These are phyloP conservation scores for Chytriomyces sp. DNA, from an alignment of 192 early-diverging fungal genomes.

Conservation along the genomic window DNA sequence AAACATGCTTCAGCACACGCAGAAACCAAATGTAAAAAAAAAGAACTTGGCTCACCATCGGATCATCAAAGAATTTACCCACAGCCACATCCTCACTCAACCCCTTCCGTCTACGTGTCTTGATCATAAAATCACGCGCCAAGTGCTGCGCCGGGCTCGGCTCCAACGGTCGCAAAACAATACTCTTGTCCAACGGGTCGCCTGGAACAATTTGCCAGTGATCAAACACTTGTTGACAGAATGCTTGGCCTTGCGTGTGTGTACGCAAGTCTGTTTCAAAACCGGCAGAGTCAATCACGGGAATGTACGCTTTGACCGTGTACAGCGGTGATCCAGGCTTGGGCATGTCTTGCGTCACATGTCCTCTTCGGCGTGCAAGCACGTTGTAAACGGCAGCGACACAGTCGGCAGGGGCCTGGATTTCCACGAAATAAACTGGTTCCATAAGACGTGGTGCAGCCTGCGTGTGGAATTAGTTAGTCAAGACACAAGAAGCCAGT, in stretches of 20 bases:
- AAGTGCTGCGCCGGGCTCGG: conserved; percentile 83
- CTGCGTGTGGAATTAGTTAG: conserved; percentile 40
- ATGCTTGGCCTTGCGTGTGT: conserved; percentile 96
- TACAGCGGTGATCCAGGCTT: conserved; percentile 94
- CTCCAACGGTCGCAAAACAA: conserved; percentile 88
- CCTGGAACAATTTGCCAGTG: conserved; percentile 98
- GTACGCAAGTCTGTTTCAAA: conserved; percentile 97
- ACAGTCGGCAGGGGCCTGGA: conserved; percentile 95
- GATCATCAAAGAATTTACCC: conserved; percentile 66
- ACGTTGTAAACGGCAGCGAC: conserved; percentile 95
- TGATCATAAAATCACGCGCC: conserved; percentile 98
- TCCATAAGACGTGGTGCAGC: conserved; percentile 97
- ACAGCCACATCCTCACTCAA: conserved; percentile 65
- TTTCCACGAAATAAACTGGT: conserved; percentile 94
- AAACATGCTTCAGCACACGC: neutral
- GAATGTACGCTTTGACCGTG: conserved; percentile 91
- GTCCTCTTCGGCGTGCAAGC: conserved; percentile 86
- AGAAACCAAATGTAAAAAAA: neutral
- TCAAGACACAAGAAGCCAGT: neutral
- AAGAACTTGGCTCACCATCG: conserved; percentile 43
- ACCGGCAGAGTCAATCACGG: conserved; percentile 94
- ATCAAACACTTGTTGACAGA: conserved; percentile 97
- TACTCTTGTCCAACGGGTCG: conserved; percentile 89
- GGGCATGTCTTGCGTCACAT: conserved; percentile 92
- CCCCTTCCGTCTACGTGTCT: conserved; percentile 92